Percentiles rank a stretch among this genome's conserved stretches.
phyloP scores from a whole-genome alignment of 768 basidiomycete genomes.

The Imleria badia region DNA sequence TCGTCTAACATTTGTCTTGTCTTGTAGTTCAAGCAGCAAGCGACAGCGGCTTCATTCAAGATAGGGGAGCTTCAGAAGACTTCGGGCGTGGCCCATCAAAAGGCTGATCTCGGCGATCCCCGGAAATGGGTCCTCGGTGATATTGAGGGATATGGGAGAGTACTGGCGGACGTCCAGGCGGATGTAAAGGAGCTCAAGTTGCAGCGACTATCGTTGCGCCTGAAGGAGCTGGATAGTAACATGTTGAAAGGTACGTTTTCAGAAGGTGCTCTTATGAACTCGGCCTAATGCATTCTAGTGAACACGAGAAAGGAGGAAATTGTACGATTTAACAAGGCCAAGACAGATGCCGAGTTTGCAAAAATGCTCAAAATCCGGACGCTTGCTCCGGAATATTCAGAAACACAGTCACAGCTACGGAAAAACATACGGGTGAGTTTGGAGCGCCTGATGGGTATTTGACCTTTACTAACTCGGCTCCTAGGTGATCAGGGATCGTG shows the following conservation, averaged over 20 bases:
- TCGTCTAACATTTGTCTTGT: neutral
- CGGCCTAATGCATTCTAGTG: conserved; percentile 42
- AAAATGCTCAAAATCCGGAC: conserved; percentile 71
- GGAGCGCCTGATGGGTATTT: neutral
- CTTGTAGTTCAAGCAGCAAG: conserved; percentile 45
- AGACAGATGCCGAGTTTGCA: conserved; percentile 75
- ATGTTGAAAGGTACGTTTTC: conserved; percentile 60
- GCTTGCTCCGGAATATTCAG: conserved; percentile 87
- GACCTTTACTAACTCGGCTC: conserved; percentile 5
- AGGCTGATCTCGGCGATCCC: conserved; percentile 45
- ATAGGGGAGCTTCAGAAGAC: conserved; percentile 37
- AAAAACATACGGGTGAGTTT: conserved; percentile 64
- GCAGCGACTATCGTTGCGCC: conserved; percentile 38
- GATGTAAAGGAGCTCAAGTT: conserved; percentile 54
- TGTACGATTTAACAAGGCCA: conserved; percentile 72
- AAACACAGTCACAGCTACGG: conserved; percentile 76
- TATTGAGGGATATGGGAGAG: conserved; percentile 46
- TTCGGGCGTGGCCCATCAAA: conserved; percentile 38
- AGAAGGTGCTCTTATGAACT: neutral
- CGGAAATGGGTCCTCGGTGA: conserved; percentile 58
- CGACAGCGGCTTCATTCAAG: conserved; percentile 38
- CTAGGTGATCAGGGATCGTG: conserved; percentile 67
- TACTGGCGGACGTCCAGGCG: conserved; percentile 37
- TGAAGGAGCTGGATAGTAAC: conserved; percentile 61
- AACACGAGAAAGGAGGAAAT: conserved; percentile 84